Conservation (phyloP, 1,284 basidiomycete genomes). For the Xerocomus amazonicus region DNA sequence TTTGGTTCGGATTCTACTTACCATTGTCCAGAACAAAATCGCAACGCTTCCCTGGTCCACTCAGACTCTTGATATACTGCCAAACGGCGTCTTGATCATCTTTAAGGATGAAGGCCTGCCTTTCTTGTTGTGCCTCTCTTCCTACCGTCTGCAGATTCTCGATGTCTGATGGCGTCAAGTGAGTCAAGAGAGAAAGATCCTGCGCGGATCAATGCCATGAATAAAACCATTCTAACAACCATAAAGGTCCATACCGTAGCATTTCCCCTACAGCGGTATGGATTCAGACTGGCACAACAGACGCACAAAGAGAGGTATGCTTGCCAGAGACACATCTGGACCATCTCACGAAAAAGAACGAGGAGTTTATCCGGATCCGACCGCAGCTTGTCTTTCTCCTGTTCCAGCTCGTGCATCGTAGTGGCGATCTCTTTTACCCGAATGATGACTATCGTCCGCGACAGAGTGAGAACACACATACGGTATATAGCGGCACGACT, state of each 20-base stretch:
- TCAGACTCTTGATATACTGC: constrained; percentile 60
- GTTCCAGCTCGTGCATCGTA: constrained; percentile 62
- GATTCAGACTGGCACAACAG: neutral
- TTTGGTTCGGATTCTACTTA: constrained; percentile 32
- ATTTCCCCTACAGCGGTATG: constrained; percentile 58
- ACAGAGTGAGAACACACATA: constrained; percentile 29
- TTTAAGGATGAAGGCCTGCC: constrained; percentile 76
- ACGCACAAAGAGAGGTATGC: constrained; percentile 14
- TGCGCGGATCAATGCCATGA: constrained; percentile 27
- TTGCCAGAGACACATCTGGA: constrained; percentile 85
- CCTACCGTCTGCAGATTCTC: constrained; percentile 81
- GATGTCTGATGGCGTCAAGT: constrained; percentile 78
- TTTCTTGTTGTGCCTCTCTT: constrained; percentile 68
- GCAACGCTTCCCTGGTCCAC: constrained; percentile 46
- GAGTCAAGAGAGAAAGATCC: constrained; percentile 83
- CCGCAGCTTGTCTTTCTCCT: constrained; percentile 43
- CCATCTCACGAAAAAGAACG: constrained; percentile 78
- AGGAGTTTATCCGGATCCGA: constrained; percentile 52
- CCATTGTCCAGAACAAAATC: constrained; percentile 95
- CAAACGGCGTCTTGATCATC: constrained; percentile 82
- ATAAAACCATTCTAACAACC: neutral
- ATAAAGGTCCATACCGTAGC: constrained; percentile 54
- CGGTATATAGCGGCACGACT: constrained; percentile 78
- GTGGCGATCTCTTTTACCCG: constrained; percentile 56
- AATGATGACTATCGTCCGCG: neutral